Conservation (phyloP, 1,284 basidiomycete genomes). For the Ceratobasidium sp. region DNA sequence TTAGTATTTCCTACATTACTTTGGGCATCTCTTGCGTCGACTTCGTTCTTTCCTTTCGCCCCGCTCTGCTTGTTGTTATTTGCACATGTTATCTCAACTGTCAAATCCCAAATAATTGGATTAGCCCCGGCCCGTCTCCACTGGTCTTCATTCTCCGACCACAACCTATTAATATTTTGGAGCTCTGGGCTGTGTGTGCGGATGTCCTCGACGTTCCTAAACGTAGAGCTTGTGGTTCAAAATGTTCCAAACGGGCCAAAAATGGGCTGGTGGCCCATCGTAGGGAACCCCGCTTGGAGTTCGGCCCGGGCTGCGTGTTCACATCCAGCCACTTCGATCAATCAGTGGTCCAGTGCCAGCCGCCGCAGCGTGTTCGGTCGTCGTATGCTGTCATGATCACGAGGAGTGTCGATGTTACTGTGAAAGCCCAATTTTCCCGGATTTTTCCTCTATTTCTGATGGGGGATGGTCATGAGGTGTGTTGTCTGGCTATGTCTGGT, state of each 20-base stretch:
- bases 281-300: not conserved
- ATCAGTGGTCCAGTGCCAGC: not conserved
- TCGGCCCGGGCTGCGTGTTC: too few species aligned
- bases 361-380: not conserved
- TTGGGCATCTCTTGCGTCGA: not conserved
- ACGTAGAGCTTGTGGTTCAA: too few species aligned
- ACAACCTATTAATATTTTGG: too few species aligned
- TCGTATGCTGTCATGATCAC: not conserved
- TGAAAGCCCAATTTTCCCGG: not conserved
- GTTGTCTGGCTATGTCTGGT: not conserved
- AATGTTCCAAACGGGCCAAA: too few species aligned
- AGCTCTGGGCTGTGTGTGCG: too few species aligned
- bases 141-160: too few species aligned
- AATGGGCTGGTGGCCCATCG: too few species aligned
- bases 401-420: not conserved
- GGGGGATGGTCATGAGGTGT: not conserved
- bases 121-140: too few species aligned
- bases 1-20: not conserved
- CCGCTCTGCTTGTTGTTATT: not conserved
- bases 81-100: not conserved
- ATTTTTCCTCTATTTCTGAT: not conserved
- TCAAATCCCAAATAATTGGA: too few species aligned
- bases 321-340: too few species aligned
- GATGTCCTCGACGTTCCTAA: too few species aligned
- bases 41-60: not conserved